Evolutionary conservation across 352 stramenopile genomes (phyloP).

Genomic region (Phytophthora podocarpi): DNA sequence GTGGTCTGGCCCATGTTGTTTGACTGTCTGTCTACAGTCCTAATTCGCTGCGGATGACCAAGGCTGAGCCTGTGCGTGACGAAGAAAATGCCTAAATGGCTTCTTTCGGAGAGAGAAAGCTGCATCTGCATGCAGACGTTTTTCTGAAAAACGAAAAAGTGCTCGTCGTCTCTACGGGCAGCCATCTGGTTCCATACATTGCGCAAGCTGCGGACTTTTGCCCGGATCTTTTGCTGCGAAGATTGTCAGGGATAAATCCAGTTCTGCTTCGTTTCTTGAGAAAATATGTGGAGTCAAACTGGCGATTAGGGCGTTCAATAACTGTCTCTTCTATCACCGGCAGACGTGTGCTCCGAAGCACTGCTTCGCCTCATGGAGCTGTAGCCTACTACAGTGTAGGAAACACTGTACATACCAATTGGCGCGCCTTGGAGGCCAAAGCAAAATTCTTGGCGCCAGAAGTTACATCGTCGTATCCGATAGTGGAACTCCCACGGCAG

Average conservation of each 20-base stretch:
- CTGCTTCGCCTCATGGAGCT: no score
- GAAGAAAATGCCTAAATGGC: slow-evolving; percentile 38
- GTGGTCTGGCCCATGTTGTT: slow-evolving; percentile 68
- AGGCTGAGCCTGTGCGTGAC: not conserved
- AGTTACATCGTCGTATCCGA: not conserved
- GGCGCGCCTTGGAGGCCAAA: no score
- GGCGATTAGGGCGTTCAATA: slow-evolving; percentile 2
- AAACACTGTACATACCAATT: no score
- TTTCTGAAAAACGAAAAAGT: slow-evolving; percentile 18
- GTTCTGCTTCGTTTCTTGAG: slow-evolving; percentile 24
- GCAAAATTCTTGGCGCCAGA: not conserved
- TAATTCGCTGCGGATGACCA: no score
- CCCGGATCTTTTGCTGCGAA: slow-evolving; percentile 15
- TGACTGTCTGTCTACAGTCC: not conserved
- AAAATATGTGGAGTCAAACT: slow-evolving; percentile 15
- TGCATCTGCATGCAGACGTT: slow-evolving; percentile 13
- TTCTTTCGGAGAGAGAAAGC: slow-evolving; percentile 2
- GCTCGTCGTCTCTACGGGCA: slow-evolving; percentile 20
- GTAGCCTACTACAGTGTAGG: no score
- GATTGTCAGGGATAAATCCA: not conserved
- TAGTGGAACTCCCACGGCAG: no score
- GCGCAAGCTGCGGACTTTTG: slow-evolving; percentile 10
- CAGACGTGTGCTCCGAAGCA: slow-evolving; percentile 14
- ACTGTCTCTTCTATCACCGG: slow-evolving; percentile 14
- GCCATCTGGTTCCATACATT: slow-evolving; percentile 23